Conservation (phyloP, 768 basidiomycete genomes). For the Collybia mongolica region DNA sequence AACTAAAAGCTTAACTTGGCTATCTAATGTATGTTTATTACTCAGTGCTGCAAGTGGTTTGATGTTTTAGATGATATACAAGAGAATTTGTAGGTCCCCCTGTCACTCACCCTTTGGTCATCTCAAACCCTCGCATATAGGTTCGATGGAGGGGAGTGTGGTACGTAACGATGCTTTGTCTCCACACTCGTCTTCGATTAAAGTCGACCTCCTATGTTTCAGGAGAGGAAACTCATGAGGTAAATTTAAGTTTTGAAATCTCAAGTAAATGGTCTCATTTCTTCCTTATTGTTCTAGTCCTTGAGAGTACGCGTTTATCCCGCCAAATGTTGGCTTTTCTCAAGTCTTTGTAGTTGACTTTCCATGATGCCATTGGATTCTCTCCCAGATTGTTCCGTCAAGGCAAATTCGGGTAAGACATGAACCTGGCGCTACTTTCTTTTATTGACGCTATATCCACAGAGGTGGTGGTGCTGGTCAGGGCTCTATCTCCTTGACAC, state of each 20-base stretch:
- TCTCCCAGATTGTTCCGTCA: slow-evolving; percentile 17
- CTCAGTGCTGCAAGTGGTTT: slow-evolving; percentile 31
- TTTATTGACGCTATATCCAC: neutral
- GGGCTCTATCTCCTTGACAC: no score
- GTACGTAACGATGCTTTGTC: slow-evolving; percentile 10
- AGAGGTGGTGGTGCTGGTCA: slow-evolving; percentile 21
- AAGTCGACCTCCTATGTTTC: neutral
- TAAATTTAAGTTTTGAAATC: neutral
- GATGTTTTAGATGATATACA: slow-evolving; percentile 34
- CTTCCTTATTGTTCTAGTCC: slow-evolving; percentile 6
- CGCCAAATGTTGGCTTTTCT: neutral
- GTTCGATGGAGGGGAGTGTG: slow-evolving; percentile 30
- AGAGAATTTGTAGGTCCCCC: slow-evolving; percentile 20
- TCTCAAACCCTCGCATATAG: neutral
- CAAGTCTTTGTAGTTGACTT: slow-evolving; percentile 16
- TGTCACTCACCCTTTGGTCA: neutral
- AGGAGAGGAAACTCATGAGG: slow-evolving; percentile 30
- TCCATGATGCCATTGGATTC: slow-evolving; percentile 32
- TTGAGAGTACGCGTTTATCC: slow-evolving; percentile 13
- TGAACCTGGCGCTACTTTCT: neutral
- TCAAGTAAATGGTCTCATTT: neutral
- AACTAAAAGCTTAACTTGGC: neutral
- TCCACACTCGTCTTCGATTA: neutral
- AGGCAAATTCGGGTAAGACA: slow-evolving; percentile 21
- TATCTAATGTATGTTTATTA: neutral